Percentiles rank a stretch among this genome's conserved stretches.
Conservation (phyloP, 78 protist species). For the Dictyostelium purpureum region DNA sequence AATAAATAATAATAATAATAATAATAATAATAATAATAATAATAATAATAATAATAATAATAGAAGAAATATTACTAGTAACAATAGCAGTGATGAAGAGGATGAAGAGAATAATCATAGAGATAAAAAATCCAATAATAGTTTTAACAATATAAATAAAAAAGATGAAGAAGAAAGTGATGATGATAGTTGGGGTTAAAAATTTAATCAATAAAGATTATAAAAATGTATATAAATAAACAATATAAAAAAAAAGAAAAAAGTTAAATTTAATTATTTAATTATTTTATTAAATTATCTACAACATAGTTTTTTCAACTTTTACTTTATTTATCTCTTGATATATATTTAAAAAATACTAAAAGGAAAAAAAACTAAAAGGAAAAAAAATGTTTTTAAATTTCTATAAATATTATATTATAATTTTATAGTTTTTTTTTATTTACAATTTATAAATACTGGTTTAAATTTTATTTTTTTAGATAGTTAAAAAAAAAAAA, state of each 20-base stretch:
- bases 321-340: neutral
- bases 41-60: slow-evolving; percentile 4
- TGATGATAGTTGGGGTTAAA: slow-evolving; percentile 12
- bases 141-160: neutral
- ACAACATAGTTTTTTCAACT: neutral
- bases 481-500: too few species aligned
- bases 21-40: neutral
- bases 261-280: neutral
- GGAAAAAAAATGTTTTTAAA: too few species aligned
- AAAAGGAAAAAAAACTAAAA: too few species aligned
- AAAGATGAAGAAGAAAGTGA: slow-evolving; percentile 14
- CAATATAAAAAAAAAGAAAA: neutral
- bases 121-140: neutral
- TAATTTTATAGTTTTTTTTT: neutral
- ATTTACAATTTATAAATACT: too few species aligned
- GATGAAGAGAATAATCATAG: neutral
- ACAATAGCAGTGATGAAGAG: neutral
- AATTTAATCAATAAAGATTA: neutral
- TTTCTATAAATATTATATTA: too few species aligned
- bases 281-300: neutral
- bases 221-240: neutral
- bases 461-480: too few species aligned
- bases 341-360: too few species aligned
- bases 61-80: neutral
- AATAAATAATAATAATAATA: neutral